A percentile compares a stretch with the other conserved stretches of the same genome.
phyloP scores from a whole-genome alignment of 805 yeast genomes.

The Wickerhamomyces xylosicus region DNA sequence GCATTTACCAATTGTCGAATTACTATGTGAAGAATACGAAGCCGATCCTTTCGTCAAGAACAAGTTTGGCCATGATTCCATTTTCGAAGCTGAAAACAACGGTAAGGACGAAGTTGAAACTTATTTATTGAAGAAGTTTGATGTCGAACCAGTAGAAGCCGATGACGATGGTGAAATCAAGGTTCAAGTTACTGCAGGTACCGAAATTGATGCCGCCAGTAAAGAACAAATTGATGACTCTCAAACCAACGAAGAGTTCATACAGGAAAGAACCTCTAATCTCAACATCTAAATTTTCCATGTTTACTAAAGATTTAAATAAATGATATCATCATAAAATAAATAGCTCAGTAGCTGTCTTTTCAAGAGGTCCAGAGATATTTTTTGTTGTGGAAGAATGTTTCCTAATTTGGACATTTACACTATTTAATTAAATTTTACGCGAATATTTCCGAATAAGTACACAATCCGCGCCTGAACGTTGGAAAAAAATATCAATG shows the following conservation, averaged over 20 bases:
- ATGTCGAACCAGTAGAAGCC: constrained; percentile 52
- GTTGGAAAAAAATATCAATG: background rate
- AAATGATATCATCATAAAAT: no score
- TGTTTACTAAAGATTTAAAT: no score
- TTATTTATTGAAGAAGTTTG: constrained; percentile 63
- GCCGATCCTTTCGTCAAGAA: constrained; percentile 82
- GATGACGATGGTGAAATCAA: constrained; percentile 26
- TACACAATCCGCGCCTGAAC: background rate
- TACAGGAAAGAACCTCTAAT: constrained; percentile 21
- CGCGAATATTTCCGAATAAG: no score
- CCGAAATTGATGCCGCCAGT: constrained; percentile 38
- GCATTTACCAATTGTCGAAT: constrained; percentile 57
- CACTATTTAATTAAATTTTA: background rate
- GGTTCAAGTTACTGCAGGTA: constrained; percentile 33
- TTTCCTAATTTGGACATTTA: no score
- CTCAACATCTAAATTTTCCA: constrained; percentile 10
- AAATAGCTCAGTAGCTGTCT: no score
- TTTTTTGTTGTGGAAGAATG: no score
- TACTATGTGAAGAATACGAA: constrained; percentile 59
- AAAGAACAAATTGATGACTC: constrained; percentile 34
- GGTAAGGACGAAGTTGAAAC: constrained; percentile 68
- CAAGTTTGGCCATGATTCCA: constrained; percentile 66
- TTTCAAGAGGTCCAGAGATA: no score
- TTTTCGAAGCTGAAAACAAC: constrained; percentile 81
- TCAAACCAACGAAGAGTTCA: constrained; percentile 22